These are phyloP conservation scores for Castanea mollissima DNA, from an alignment of 306 rosid species.

Conservation along the genomic window DNA sequence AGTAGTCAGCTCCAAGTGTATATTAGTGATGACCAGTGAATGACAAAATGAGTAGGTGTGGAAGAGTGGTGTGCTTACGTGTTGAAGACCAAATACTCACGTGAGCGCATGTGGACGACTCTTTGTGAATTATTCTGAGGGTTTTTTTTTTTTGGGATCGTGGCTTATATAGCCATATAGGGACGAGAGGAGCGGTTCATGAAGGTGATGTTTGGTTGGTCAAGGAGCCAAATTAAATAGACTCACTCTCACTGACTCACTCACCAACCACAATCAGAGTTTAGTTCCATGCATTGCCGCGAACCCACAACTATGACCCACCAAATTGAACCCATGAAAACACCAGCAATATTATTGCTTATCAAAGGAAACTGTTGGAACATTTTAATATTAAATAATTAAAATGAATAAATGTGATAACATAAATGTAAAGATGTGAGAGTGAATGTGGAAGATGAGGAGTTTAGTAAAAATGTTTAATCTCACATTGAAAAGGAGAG, in stretches of 20 bases:
- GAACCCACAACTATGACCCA: not conserved
- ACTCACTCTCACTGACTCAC: not conserved
- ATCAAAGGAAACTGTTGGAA: not conserved
- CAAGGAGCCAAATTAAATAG: slow-evolving; percentile 13
- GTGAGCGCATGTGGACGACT: not conserved
- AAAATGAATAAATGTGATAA: no score
- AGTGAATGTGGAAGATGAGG: no score
- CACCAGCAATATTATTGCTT: not conserved
- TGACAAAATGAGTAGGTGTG: no score
- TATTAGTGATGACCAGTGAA: no score
- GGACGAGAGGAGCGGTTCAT: not conserved
- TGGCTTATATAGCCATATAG: not conserved
- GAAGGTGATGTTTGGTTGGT: slow-evolving; percentile 1
- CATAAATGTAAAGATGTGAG: no score
- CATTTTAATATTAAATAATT: no score
- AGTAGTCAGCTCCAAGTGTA: no score
- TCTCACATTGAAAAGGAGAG: no score
- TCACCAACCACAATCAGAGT: slow-evolving; percentile 2
- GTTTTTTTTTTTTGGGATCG: not conserved
- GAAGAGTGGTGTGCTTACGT: slow-evolving; percentile 7
- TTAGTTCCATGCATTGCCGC: no score
- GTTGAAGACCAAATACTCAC: not conserved
- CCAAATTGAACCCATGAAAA: not conserved
- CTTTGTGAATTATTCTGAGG: not conserved
- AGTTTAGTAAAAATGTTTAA: no score